Base-by-base conservation (phyloP, 1,284 basidiomycete genomes). In the Pseudozyma hubeiensis region DNA sequence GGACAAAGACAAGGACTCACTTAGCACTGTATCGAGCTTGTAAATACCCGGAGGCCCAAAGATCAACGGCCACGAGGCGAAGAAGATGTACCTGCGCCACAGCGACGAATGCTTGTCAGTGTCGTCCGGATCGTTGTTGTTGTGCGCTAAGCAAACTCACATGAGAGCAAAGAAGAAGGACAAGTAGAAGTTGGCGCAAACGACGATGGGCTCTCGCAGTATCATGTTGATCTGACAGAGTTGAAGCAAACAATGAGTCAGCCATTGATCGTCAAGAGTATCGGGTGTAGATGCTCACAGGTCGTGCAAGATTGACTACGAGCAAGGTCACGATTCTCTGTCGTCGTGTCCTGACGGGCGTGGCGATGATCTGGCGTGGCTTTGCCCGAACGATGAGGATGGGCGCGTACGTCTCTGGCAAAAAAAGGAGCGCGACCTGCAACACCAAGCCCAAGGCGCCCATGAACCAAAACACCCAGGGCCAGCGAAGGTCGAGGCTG, bases 111-210 rank as follows among this genome's bases (percentile, higher is more conserved):
- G 33, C 13, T 35, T n/a, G 39, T 59, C 41, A 59, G 57, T 43
- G 19, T 31, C 14, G 5, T 14, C 8, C 8, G 24, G 34, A 16
- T 13, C 11, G n/a, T 7, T 13, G 41, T 19, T 19, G 13, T 35
- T 14, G 31, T 31, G 34, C 3, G 9, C 13, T 17, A 17, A 11
- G 29, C 30, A 2, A 11, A 64, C 69, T 59, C 63, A 72, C 70
- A 73, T 67, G 13, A 73, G 30, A 10, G 70, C 60, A 33, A 73
- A 73, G 51, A 73, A 61, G 48, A 68, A 68, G 6, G 70, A 73
- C n/a, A 73, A 35, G 40, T 68, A 73, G 17, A 68, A 57, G 9
- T 50, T 73, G 33, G 70, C 70, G 43, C 60, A 68, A 37, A 60
- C 52, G 46, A 73, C 61, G 41, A 73, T 68, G 7, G 70, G 70